These are phyloP conservation scores for Thraustochytrium sp. DNA, from an alignment of 352 stramenopile species.

Conservation along the genomic window DNA sequence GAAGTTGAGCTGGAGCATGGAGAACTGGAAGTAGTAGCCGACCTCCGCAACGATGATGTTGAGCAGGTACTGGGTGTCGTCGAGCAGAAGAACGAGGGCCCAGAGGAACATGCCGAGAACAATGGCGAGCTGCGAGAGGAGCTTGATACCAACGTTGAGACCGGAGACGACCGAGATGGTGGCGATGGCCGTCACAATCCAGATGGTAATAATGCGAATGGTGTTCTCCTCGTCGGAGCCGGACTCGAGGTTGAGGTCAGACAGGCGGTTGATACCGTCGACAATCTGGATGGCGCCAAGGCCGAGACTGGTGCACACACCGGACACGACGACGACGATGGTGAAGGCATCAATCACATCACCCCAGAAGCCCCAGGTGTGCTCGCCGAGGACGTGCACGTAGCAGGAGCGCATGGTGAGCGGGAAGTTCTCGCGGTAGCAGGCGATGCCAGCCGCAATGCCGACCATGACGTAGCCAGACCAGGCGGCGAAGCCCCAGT, in stretches of 20 bases:
- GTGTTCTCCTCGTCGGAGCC: not conserved
- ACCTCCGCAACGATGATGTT: slow-evolving; percentile 53
- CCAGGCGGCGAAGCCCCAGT: slow-evolving; percentile 58
- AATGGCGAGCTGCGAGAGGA: slow-evolving; percentile 53
- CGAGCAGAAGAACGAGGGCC: slow-evolving; percentile 51
- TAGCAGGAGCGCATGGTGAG: slow-evolving; percentile 53
- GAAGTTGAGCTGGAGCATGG: slow-evolving; percentile 54
- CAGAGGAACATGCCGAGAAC: slow-evolving; percentile 49
- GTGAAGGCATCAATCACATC: slow-evolving; percentile 55
- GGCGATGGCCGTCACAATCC: slow-evolving; percentile 52
- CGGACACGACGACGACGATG: slow-evolving; percentile 53
- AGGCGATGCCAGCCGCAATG: slow-evolving; percentile 47
- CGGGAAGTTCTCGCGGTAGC: slow-evolving; percentile 51
- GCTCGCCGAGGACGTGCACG: slow-evolving; percentile 52
- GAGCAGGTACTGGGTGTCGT: slow-evolving; percentile 55
- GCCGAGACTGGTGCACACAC: slow-evolving; percentile 56
- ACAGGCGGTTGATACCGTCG: slow-evolving; percentile 49
- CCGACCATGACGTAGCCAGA: slow-evolving; percentile 51
- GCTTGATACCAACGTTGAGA: slow-evolving; percentile 55
- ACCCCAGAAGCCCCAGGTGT: slow-evolving; percentile 51
- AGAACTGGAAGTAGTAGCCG: slow-evolving; percentile 53
- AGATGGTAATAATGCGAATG: slow-evolving; percentile 48
- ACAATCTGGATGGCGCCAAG: slow-evolving; percentile 54
- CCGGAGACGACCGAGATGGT: slow-evolving; percentile 54
- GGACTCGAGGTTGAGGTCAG: not conserved